These are phyloP conservation scores for Tremellales sp. DNA, from an alignment of 1,284 basidiomycete species.

Conservation along the genomic window DNA sequence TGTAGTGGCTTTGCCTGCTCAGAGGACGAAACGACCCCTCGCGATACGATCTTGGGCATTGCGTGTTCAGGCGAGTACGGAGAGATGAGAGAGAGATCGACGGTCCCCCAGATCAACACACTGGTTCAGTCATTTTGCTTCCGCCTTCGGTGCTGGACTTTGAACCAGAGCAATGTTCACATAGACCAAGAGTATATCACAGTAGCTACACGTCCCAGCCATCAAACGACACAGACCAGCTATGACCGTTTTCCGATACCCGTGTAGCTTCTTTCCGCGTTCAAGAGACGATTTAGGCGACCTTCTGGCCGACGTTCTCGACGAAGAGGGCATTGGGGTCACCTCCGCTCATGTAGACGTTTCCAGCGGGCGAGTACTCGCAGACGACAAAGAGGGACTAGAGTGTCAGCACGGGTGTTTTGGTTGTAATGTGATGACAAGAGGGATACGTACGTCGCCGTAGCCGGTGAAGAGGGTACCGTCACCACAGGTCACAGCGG, in stretches of 20 bases:
- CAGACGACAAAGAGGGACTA: neutral
- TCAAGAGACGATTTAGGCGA: too few species aligned
- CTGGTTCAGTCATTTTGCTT: too few species aligned
- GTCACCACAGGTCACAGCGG: conserved; percentile 17
- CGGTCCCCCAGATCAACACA: too few species aligned
- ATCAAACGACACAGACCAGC: too few species aligned
- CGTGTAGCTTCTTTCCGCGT: too few species aligned
- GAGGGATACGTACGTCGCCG: conserved; percentile 1
- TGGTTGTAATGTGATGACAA: too few species aligned
- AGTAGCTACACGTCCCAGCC: too few species aligned
- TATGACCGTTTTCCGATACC: too few species aligned
- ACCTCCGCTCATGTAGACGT: neutral
- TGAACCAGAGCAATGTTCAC: too few species aligned
- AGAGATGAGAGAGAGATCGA: neutral
- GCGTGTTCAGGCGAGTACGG: neutral
- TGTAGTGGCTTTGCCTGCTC: conserved; percentile 38
- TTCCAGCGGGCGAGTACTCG: neutral
- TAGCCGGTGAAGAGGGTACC: conserved; percentile 20
- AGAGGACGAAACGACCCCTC: conserved; percentile 45
- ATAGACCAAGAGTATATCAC: too few species aligned
- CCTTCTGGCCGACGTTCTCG: neutral
- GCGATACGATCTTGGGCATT: conserved; percentile 49
- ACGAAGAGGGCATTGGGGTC: neutral
- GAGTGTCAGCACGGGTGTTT: neutral
- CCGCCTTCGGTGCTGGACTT: too few species aligned